Percentiles rank a stretch among this genome's conserved stretches.
phyloP scores from a whole-genome alignment of 768 basidiomycete genomes.

The Pholiota conissans region DNA sequence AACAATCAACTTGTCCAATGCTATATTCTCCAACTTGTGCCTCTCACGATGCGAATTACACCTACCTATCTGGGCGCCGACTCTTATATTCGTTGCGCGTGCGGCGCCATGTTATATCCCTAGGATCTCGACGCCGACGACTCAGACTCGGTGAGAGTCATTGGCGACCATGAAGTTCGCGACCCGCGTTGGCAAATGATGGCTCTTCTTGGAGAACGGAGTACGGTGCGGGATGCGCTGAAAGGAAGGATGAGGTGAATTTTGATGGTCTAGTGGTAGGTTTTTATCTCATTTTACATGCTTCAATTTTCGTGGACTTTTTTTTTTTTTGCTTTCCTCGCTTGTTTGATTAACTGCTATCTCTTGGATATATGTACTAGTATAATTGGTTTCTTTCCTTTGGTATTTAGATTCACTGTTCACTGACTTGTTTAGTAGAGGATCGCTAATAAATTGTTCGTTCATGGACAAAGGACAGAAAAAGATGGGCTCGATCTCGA shows the following conservation, averaged over 20 bases:
- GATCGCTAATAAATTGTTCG: no score
- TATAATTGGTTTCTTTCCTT: no score
- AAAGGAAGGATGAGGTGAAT: conserved; percentile 19
- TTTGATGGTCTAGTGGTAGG: background rate
- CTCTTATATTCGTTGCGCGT: conserved; percentile 14
- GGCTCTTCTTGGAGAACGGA: conserved; percentile 71
- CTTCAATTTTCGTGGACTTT: background rate
- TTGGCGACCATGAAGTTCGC: conserved; percentile 64
- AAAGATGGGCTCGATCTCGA: no score
- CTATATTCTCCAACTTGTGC: no score
- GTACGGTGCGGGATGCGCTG: conserved; percentile 61
- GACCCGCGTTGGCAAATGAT: conserved; percentile 80
- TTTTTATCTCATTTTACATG: background rate
- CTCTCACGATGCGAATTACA: no score
- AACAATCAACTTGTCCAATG: background rate
- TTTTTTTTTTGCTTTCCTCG: no score
- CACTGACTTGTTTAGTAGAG: no score
- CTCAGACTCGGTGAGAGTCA: conserved; percentile 40
- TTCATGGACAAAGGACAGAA: no score
- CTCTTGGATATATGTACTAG: no score
- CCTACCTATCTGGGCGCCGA: background rate
- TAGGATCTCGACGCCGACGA: conserved; percentile 50
- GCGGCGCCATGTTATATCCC: conserved; percentile 33
- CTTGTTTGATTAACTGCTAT: no score
- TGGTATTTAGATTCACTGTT: no score